Percentiles rank a stretch among this genome's conserved stretches.
These are phyloP conservation scores for Penicillium ucsense DNA, from an alignment of 495 filamentous ascomycete genomes.

Conservation along the genomic window DNA sequence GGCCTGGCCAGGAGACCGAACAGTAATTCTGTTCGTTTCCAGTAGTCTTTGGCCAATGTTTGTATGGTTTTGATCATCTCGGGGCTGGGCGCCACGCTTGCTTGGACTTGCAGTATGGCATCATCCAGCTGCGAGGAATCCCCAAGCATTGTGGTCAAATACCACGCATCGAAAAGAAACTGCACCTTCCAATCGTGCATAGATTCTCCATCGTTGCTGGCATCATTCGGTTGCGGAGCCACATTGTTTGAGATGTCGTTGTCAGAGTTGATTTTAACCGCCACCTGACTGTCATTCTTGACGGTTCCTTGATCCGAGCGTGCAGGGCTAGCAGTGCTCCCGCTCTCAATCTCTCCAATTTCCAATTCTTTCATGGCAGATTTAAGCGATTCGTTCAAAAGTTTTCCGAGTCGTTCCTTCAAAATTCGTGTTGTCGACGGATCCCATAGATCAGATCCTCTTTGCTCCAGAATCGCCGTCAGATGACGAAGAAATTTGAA, in stretches of 20 bases:
- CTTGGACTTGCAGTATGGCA: conserved; percentile 35
- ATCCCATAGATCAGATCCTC: conserved; percentile 79
- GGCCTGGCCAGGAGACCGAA: conserved; percentile 48
- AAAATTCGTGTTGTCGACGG: conserved; percentile 52
- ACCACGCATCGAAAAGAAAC: conserved; percentile 66
- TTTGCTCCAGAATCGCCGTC: conserved; percentile 52
- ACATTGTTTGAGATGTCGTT: not conserved
- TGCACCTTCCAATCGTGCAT: conserved; percentile 56
- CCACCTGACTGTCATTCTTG: not conserved
- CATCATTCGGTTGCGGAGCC: conserved; percentile 3
- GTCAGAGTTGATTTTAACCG: not conserved
- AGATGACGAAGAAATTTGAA: conserved; percentile 67
- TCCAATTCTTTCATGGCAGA: conserved; percentile 18
- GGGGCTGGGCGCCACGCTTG: conserved; percentile 34
- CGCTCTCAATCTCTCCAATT: not conserved
- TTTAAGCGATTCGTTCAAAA: conserved; percentile 11
- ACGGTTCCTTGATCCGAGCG: conserved; percentile 1
- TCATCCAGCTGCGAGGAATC: conserved; percentile 32
- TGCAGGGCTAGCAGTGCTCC: not conserved
- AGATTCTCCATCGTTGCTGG: conserved; percentile 3
- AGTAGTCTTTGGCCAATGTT: conserved; percentile 60
- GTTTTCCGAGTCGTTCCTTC: conserved; percentile 43
- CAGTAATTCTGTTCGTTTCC: conserved; percentile 67
- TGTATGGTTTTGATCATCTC: conserved; percentile 38
- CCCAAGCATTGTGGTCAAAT: conserved; percentile 45